Percentiles rank a stretch among this genome's conserved stretches.
phyloP scores from a whole-genome alignment of 2,329 filamentous ascomycete species.

The Lasiodiplodia gonubiensis region DNA sequence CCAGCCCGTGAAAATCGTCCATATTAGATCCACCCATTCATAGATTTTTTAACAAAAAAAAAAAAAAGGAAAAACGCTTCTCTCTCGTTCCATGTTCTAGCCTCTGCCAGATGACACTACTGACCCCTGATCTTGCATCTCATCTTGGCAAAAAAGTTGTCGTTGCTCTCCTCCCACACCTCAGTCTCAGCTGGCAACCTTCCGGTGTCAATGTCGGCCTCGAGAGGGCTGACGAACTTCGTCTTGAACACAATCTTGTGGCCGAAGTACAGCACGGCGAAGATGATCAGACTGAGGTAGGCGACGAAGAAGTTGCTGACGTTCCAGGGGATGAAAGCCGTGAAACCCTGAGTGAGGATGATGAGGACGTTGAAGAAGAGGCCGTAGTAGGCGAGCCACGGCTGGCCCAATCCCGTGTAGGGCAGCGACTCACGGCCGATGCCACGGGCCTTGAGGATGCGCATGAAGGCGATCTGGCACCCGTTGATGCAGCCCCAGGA shows the following conservation, averaged over 20 bases:
- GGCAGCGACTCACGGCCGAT: slow-evolving; percentile 47
- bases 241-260: slow-evolving; percentile 58
- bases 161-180: slow-evolving; percentile 29
- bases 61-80: neutral
- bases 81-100: too few relatives aligned
- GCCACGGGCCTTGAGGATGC: slow-evolving; percentile 45
- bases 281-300: slow-evolving; percentile 48
- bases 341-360: slow-evolving; percentile 50
- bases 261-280: slow-evolving; percentile 60
- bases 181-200: slow-evolving; percentile 35
- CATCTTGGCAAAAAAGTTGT: slow-evolving; percentile 25
- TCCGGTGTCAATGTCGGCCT: slow-evolving; percentile 52
- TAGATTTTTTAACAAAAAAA: neutral
- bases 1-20: neutral
- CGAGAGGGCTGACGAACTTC: slow-evolving; percentile 47
- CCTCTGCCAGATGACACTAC: neutral
- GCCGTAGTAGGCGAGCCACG: slow-evolving; percentile 45
- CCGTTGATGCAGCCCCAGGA: slow-evolving; percentile 48
- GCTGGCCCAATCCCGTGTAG: slow-evolving; percentile 44
- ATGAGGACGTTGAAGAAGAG: slow-evolving; percentile 48
- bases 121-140: slow-evolving; percentile 8
- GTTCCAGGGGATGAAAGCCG: slow-evolving; percentile 48
- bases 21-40: neutral
- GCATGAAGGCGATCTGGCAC: slow-evolving; percentile 47
- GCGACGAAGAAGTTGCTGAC: slow-evolving; percentile 46